Conservation (phyloP, 345 rosid genomes). For the Melaleuca alternifolia region DNA sequence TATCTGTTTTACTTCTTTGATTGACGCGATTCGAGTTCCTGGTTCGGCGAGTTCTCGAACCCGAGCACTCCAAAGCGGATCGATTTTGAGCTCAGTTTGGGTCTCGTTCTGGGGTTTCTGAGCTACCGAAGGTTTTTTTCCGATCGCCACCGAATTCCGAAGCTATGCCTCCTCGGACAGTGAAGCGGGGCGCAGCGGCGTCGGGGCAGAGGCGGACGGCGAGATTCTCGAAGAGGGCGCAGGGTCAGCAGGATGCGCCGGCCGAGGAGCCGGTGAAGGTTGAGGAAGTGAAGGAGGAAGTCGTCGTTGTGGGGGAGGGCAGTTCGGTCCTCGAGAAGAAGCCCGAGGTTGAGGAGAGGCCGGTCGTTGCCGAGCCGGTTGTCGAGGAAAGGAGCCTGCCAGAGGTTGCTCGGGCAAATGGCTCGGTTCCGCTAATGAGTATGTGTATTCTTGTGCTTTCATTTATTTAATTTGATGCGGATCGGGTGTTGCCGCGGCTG, state of each 20-base stretch:
- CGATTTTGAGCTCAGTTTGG: not conserved
- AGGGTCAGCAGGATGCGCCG: constrained; percentile 21
- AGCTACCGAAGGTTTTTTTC: not conserved
- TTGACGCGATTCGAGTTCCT: not conserved
- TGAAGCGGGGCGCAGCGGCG: constrained; percentile 63
- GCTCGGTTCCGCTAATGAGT: not conserved
- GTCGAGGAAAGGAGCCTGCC: constrained; percentile 20
- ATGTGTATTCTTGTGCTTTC: not conserved
- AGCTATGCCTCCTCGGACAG: constrained; percentile 65
- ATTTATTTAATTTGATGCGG: not conserved
- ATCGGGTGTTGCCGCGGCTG: not conserved
- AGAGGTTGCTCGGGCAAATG: not conserved
- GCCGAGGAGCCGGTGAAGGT: constrained; percentile 21
- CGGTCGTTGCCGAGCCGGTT: not conserved
- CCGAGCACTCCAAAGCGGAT: not conserved
- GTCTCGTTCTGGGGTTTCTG: not conserved
- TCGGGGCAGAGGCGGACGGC: constrained; percentile 37
- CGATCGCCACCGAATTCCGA: not conserved
- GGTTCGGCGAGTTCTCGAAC: not conserved
- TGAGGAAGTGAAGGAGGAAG: constrained; percentile 18
- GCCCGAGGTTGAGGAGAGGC: constrained; percentile 9
- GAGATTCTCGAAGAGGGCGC: constrained; percentile 41
- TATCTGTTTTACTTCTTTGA: not conserved
- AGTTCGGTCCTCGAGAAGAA: constrained; percentile 1
- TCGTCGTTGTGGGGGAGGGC: constrained; percentile 17